A percentile compares a stretch with the other conserved stretches of the same genome.
These are phyloP conservation scores for Lyophyllum atratum DNA, from an alignment of 768 basidiomycete genomes.

Conservation along the genomic window DNA sequence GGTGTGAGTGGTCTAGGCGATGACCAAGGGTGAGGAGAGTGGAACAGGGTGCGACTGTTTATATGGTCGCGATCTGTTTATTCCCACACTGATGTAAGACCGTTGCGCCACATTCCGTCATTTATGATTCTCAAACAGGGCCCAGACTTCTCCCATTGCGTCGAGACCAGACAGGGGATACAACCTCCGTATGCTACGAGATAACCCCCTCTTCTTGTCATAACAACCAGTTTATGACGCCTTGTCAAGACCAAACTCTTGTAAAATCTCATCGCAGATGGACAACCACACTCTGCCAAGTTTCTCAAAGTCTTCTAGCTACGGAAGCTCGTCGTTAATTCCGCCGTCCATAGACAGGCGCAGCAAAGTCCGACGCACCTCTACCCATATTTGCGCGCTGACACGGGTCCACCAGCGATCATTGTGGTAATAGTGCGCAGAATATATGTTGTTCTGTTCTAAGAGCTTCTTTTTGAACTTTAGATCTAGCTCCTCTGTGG, in stretches of 20 bases:
- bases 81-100: conserved; percentile 19
- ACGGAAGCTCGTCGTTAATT: not conserved
- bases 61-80: conserved; percentile 7
- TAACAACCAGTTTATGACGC: not conserved
- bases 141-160: too few relatives aligned
- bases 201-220: too few relatives aligned
- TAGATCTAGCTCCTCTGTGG: conserved; percentile 20
- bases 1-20: not conserved
- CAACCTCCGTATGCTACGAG: not conserved
- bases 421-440: conserved; percentile 37
- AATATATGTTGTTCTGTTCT: conserved; percentile 36
- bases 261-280: conserved; percentile 34
- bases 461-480: conserved; percentile 33
- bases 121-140: too few relatives aligned
- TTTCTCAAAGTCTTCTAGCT: conserved; percentile 46
- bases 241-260: conserved; percentile 22
- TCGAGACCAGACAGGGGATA: too few relatives aligned
- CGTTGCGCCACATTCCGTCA: conserved; percentile 18
- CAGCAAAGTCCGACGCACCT: conserved; percentile 29
- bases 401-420: conserved; percentile 48
- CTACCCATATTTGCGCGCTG: conserved; percentile 49
- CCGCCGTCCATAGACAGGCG: not conserved
- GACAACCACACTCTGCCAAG: conserved; percentile 36
- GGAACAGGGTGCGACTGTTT: conserved; percentile 2
- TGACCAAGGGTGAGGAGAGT: not conserved